Percentiles rank a stretch among this genome's conserved stretches.
phyloP scores from a whole-genome alignment of 176 grass and related monocot genomes.

The Lolium rigidum region DNA sequence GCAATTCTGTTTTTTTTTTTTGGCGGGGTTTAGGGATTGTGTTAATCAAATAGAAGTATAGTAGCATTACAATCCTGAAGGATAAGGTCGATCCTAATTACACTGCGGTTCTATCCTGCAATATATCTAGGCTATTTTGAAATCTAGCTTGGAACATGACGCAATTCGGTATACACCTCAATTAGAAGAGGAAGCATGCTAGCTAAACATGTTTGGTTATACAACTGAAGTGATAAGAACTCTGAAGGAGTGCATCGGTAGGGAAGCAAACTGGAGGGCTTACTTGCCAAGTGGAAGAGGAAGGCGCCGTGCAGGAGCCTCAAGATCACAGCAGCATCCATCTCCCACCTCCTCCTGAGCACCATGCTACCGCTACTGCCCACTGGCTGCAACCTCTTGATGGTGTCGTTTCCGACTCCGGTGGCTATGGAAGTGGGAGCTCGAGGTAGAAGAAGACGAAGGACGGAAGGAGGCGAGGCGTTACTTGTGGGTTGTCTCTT shows the following conservation, averaged over 20 bases:
- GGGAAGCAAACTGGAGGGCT: conserved; percentile 17
- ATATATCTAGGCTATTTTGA: too few relatives aligned
- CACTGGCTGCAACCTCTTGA: background rate
- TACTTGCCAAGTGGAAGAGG: conserved; percentile 53
- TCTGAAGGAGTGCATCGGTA: background rate
- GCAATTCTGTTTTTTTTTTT: too few relatives aligned
- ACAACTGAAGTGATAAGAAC: background rate
- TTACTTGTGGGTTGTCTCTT: conserved; percentile 26
- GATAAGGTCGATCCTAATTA: too few relatives aligned
- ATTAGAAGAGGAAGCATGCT: background rate
- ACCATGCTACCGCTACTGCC: conserved; percentile 20
- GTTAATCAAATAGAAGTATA: too few relatives aligned
- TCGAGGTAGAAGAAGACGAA: background rate
- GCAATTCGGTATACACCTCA: background rate
- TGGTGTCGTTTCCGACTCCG: background rate
- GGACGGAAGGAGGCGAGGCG: conserved; percentile 20
- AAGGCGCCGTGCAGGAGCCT: conserved; percentile 18
- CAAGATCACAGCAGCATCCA: background rate
- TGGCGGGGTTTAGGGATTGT: too few relatives aligned
- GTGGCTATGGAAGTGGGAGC: background rate
- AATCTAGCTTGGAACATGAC: background rate
- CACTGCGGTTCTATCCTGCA: too few relatives aligned
- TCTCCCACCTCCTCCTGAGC: conserved; percentile 15
- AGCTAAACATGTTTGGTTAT: background rate
- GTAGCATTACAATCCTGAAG: too few relatives aligned